Evolutionary conservation across 495 filamentous ascomycete species (phyloP).

Genomic region (Hyphodiscus hymeniophilus): DNA sequence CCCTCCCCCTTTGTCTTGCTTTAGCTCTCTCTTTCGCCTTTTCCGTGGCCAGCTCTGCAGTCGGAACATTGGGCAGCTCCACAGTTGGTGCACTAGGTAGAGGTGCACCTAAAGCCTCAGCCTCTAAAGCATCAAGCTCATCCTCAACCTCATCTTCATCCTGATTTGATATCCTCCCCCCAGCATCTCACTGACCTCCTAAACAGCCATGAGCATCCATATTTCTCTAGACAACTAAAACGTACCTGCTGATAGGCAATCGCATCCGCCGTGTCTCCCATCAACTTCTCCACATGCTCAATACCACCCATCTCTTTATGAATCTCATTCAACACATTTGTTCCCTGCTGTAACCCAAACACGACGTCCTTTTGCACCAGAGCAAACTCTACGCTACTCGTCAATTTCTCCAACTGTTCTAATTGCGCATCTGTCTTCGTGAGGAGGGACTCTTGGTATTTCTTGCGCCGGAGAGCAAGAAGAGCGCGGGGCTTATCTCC

Average conservation of each 20-base stretch:
- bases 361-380: constrained; percentile 92
- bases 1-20: constrained; percentile 28
- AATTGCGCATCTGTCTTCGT: constrained; percentile 87
- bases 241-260: constrained; percentile 77
- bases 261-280: constrained; percentile 86
- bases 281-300: constrained; percentile 83
- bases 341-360: constrained; percentile 88
- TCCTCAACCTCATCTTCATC: constrained; percentile 98
- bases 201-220: constrained; percentile 13
- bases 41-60: no score
- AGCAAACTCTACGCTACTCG: constrained; percentile 81
- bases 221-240: constrained; percentile 2
- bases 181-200: constrained; percentile 90
- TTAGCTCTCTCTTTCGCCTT: constrained; percentile 35
- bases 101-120: constrained; percentile 45
- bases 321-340: constrained; percentile 79
- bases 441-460: constrained; percentile 90
- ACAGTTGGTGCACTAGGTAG: constrained; percentile 39
- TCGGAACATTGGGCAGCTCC: no score
- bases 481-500: constrained; percentile 75
- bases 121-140: constrained; percentile 74
- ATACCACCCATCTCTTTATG: constrained; percentile 94
- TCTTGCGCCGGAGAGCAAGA: constrained; percentile 86
- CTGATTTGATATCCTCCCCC: constrained; percentile 77
- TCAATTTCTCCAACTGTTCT: constrained; percentile 76